Evolutionary conservation across 768 basidiomycete species (phyloP), one percentile per base, ranked within the genome.

Genomic region (Hypholoma fasciculare): DNA sequence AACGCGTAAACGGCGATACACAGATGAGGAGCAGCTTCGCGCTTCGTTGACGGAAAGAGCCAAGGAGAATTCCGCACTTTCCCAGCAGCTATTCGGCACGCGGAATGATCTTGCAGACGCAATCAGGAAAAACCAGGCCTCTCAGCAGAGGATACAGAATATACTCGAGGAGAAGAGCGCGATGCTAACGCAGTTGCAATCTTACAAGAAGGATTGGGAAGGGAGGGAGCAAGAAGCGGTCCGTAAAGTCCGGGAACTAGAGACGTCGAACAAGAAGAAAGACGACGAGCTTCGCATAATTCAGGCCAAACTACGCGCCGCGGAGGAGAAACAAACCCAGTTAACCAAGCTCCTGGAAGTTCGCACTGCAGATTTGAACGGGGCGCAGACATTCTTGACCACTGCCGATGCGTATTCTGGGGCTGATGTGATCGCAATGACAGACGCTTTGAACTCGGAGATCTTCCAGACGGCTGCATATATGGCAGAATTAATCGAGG

Each of bases 381-480:
- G 70, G 0, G 75, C 76, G 0, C 78, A 79, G 51, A 65, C 70
- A 8, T 82, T 78, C 63, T 65, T 82, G 65, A 75, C 74, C 1
- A 79, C 74, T 38, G 69, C 74, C 16, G 82, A 83, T 52, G 60
- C 62, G 0, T 69, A 78, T 56, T 78, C 82, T 0, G 78, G 75
- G 1, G 73, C 76, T 0, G 82, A 83, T 9, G 73, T 81, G 50
- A 63, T 73, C n/a, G 61, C 50, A 40, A 66, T 66, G 61, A 67
- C 78, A 30, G 75, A 81, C 26, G 66, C 69, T 0, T 64, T 83
- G 57, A 83, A 84, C 60, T 67, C 70, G 20, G 82, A 84, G 61
- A 78, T 82, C 20, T 69, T 79, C 39, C 82, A 84, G 58, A 69
- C 71, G 12, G 65, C 76, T 3, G 78, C 80, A 23, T 71, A 76